These are phyloP conservation scores for Verticillium alfalfae DNA, from an alignment of 2,329 filamentous ascomycete species.

Conservation along the genomic window DNA sequence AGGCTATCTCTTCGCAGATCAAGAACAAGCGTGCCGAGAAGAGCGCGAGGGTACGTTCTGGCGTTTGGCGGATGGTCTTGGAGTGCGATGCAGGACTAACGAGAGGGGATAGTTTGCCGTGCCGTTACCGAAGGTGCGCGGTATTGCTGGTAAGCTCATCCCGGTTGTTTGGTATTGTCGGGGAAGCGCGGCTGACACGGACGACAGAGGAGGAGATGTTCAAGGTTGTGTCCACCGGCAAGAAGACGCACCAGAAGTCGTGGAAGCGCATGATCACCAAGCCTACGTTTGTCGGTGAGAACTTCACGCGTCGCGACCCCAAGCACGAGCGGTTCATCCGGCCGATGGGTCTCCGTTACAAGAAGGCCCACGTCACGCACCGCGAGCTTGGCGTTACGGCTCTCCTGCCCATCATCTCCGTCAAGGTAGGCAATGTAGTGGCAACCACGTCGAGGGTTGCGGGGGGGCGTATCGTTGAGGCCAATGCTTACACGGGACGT, in stretches of 20 bases:
- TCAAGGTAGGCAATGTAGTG: constrained; percentile 16
- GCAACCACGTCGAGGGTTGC: neutral
- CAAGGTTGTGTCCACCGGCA: constrained; percentile 91
- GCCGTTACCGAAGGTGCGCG: constrained; percentile 87
- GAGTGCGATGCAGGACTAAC: neutral
- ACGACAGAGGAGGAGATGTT: constrained; percentile 98
- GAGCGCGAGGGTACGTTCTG: constrained; percentile 54
- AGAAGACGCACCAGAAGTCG: constrained; percentile 84
- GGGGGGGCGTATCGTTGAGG: no score
- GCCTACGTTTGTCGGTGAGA: constrained; percentile 82
- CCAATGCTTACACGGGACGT: constrained; percentile 58
- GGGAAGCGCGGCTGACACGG: constrained; percentile 21
- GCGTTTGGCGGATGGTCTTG: neutral
- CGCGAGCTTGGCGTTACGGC: constrained; percentile 82
- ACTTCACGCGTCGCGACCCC: constrained; percentile 84
- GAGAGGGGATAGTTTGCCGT: constrained; percentile 62
- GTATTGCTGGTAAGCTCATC: constrained; percentile 7
- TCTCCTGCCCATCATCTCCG: constrained; percentile 70
- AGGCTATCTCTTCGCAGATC: constrained; percentile 77
- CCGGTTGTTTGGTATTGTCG: neutral
- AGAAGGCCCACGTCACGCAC: constrained; percentile 55
- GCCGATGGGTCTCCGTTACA: constrained; percentile 45
- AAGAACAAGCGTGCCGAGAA: constrained; percentile 95
- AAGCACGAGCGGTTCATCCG: constrained; percentile 54
- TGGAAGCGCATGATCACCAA: constrained; percentile 67